Conservation (phyloP, 1,284 basidiomycete species). For the Ganoderma meredithae region DNA sequence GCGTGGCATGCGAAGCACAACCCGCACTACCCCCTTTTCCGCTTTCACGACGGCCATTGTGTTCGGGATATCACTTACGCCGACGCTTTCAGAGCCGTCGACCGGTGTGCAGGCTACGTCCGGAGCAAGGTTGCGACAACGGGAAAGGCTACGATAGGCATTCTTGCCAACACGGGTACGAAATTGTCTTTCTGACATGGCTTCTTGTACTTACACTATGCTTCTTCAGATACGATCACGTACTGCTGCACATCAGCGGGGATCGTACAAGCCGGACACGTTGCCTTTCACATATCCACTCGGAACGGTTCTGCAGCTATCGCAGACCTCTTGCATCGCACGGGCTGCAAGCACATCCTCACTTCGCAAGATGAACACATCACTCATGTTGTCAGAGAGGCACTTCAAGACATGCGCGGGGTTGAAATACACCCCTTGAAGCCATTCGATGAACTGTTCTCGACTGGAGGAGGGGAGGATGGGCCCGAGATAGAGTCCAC, state of each 20-base stretch:
- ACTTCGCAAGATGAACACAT: slow-evolving; percentile 29
- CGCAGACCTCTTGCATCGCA: slow-evolving; percentile 44
- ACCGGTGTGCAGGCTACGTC: slow-evolving; percentile 17
- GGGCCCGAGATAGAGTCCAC: neutral
- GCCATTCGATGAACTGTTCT: neutral
- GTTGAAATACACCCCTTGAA: neutral
- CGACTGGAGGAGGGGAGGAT: neutral
- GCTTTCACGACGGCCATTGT: slow-evolving; percentile 34
- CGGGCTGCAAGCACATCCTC: slow-evolving; percentile 36
- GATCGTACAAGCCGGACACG: slow-evolving; percentile 35
- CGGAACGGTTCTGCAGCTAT: slow-evolving; percentile 47
- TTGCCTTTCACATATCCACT: slow-evolving; percentile 46
- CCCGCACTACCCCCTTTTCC: slow-evolving; percentile 44
- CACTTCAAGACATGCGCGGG: neutral
- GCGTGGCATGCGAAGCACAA: slow-evolving; percentile 44
- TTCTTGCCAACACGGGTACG: neutral
- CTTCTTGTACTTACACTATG: neutral
- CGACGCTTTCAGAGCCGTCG: slow-evolving; percentile 34
- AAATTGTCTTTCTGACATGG: neutral
- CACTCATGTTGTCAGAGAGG: slow-evolving; percentile 5
- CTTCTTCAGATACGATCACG: slow-evolving; percentile 39
- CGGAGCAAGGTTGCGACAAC: neutral
- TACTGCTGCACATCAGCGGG: slow-evolving; percentile 39
- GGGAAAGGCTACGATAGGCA: neutral
- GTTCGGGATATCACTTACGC: slow-evolving; percentile 37